phyloP scores from a whole-genome alignment of 2,329 filamentous ascomycete species.

The Tolypocladium endophyticum region DNA sequence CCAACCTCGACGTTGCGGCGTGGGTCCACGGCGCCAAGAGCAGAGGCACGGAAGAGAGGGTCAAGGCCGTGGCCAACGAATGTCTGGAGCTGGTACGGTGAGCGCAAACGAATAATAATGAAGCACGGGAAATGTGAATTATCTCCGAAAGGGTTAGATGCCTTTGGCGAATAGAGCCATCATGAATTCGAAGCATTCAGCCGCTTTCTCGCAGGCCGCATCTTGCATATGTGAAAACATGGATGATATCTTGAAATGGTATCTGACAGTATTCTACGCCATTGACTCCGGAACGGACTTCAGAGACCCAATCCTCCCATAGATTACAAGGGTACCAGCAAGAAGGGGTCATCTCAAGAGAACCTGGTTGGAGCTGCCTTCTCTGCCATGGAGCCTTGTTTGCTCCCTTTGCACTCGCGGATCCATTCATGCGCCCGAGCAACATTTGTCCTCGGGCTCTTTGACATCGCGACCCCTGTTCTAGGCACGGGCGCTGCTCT shows the following conservation, averaged over 20 bases:
- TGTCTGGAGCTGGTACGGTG: conserved; percentile 23
- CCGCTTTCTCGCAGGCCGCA: not conserved
- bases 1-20: conserved; percentile 27
- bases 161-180: not conserved
- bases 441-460: not conserved
- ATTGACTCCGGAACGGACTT: not conserved
- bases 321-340: too few species aligned
- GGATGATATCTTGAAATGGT: not conserved
- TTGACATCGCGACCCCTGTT: not conserved
- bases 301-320: not conserved
- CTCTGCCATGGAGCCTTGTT: not conserved
- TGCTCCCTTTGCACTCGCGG: not conserved
- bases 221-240: not conserved
- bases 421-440: not conserved
- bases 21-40: conserved; percentile 33
- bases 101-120: not conserved
- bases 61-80: conserved; percentile 36
- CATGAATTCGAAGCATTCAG: not conserved
- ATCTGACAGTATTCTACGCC: not conserved
- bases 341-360: not conserved
- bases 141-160: not conserved
- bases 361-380: not conserved
- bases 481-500: not conserved
- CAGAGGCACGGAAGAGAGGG: conserved; percentile 33
- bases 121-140: not conserved